Base-by-base conservation (phyloP, 1,284 basidiomycete species). In the Melampsora occidentalis region DNA sequence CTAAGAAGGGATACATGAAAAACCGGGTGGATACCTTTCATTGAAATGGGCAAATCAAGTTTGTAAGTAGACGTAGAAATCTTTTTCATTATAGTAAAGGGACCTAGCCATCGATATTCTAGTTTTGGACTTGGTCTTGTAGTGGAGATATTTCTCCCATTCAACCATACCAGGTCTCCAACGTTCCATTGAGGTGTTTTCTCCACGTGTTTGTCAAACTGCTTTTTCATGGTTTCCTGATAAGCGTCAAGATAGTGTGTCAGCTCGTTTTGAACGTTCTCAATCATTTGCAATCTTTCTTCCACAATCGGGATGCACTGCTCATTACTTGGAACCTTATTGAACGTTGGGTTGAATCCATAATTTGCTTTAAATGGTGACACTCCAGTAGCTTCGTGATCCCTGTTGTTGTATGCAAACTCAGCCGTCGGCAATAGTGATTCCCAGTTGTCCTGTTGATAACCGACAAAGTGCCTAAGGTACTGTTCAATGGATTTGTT, bases 391-490 rank as follows among this genome's bases (percentile, higher is more conserved):
- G 25, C 22, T 12, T 18, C 22, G 7, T 63, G 62, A 25, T 63
- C 22, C 1, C 42, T 25, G 10, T 63, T 63, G 62, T 63, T 63
- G 62, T 63, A 63, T 1, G 62, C 62, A 33, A 78, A 78, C 33
- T 78, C 68, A 20, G 77, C 77, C 3, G 42, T 46, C 18, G 77
- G 51, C 9, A 77, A 51, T 0, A 70, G 42, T 4, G 10, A 14
- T 7, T 5, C 65, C 75, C 75, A 67, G n/a, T 77, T 22, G 25
- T 70, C 68, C 16, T 76, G 65, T 14, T 76, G 57, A 51, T 78
- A 76, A 25, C 64, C 72, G 66, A 51, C 33, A 49, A 73, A 79
- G 6, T 73, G 39, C 2, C 66, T 0, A 46, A 76, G 20, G 53
- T 67, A 76, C 12, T 51, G 20, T 48, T 76, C 73, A 9, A 76